These are phyloP conservation scores for Lentinula guzmanii DNA, from an alignment of 768 basidiomycete species.

Conservation along the genomic window DNA sequence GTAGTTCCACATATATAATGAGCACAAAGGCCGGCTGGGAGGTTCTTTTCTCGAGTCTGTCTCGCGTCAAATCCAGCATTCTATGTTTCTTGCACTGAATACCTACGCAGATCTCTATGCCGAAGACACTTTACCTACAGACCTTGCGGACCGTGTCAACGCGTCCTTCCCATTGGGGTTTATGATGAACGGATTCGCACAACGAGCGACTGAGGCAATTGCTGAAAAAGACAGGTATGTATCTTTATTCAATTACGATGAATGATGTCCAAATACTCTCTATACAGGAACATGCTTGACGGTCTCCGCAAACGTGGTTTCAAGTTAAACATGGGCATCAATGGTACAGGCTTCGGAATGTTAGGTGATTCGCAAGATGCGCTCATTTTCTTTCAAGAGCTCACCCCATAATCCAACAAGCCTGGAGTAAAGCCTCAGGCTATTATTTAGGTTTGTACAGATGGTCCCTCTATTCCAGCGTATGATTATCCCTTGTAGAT, in stretches of 20 bases:
- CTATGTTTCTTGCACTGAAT: not conserved
- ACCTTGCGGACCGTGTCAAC: constrained; percentile 44
- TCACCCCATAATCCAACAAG: constrained; percentile 10
- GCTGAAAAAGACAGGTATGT: constrained; percentile 37
- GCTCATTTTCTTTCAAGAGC: not conserved
- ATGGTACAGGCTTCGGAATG: constrained; percentile 35
- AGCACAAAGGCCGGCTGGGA: constrained; percentile 31
- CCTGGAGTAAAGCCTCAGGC: constrained; percentile 33
- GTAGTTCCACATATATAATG: constrained; percentile 51
- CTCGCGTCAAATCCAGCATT: not conserved
- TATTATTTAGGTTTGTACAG: constrained; percentile 45
- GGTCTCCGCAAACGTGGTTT: constrained; percentile 44
- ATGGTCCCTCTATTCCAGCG: not conserved
- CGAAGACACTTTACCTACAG: constrained; percentile 42
- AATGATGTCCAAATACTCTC: not conserved
- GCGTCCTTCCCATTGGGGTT: constrained; percentile 37
- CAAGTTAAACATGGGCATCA: constrained; percentile 33
- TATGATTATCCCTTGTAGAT: constrained; percentile 24
- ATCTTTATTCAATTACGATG: not conserved
- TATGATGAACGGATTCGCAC: constrained; percentile 13
- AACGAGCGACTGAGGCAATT: constrained; percentile 28
- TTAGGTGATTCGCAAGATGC: constrained; percentile 10
- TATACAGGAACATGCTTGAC: constrained; percentile 35
- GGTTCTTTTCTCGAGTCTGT: constrained; percentile 13
- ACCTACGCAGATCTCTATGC: constrained; percentile 22